These are phyloP conservation scores for Ogataea corticis DNA, from an alignment of 805 yeast genomes.

Conservation along the genomic window DNA sequence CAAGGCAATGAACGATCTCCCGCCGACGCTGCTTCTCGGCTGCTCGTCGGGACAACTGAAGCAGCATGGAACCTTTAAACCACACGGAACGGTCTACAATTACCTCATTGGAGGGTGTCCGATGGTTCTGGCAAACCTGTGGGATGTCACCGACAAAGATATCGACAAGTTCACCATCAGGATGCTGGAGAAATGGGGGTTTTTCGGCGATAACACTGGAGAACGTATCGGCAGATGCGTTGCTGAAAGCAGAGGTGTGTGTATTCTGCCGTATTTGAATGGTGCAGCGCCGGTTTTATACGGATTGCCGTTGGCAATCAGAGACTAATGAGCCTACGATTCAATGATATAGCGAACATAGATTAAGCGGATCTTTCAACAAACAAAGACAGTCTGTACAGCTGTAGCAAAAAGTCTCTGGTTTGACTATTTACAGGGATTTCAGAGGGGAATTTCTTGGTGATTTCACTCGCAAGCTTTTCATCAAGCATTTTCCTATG, in stretches of 20 bases:
- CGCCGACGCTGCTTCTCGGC: constrained; percentile 75
- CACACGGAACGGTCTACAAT: constrained; percentile 74
- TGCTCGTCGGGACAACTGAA: constrained; percentile 82
- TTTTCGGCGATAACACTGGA: constrained; percentile 32
- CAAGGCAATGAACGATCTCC: constrained; percentile 42
- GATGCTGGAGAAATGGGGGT: constrained; percentile 67
- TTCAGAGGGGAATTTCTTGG: background rate
- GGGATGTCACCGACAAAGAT: constrained; percentile 98
- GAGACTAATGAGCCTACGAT: background rate
- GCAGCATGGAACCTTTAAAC: constrained; percentile 59
- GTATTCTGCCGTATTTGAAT: constrained; percentile 72
- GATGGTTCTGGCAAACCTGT: constrained; percentile 77
- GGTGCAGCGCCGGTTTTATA: constrained; percentile 93
- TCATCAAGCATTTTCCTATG: background rate
- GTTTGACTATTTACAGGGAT: constrained; percentile 1
- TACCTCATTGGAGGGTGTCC: constrained; percentile 83
- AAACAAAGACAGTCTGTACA: constrained; percentile 1
- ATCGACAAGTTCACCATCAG: constrained; percentile 74
- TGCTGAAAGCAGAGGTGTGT: constrained; percentile 57
- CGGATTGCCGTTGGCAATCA: constrained; percentile 67
- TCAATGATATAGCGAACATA: background rate
- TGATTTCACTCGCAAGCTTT: no score
- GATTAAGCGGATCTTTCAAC: background rate
- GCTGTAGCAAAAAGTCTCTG: background rate
- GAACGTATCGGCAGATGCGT: constrained; percentile 56